phyloP scores from a whole-genome alignment of 2,329 filamentous ascomycete genomes.

The Emergomyces pasteurianus region DNA sequence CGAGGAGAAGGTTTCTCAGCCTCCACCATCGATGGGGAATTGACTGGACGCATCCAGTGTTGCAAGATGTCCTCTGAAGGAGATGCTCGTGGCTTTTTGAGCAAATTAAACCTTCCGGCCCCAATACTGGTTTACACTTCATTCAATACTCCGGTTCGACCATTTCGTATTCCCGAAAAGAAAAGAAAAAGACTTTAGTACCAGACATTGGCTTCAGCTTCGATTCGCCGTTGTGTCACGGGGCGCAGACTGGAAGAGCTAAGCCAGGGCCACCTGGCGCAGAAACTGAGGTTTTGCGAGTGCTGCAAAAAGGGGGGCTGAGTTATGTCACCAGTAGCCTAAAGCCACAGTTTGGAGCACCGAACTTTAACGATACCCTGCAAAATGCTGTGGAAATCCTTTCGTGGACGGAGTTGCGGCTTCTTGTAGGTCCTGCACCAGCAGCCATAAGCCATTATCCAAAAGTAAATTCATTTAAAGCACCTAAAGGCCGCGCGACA shows the following conservation, averaged over 20 bases:
- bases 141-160: background rate
- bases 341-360: background rate
- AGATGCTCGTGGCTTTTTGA: background rate
- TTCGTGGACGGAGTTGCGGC: background rate
- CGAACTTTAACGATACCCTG: background rate
- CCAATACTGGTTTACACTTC: background rate
- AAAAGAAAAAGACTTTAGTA: background rate
- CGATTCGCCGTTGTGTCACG: background rate
- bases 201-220: background rate
- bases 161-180: background rate
- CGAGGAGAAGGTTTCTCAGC: background rate
- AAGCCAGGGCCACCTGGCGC: background rate
- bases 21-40: background rate
- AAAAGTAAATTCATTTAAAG: too few species aligned
- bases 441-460: background rate
- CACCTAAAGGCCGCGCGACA: too few species aligned
- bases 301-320: background rate
- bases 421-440: background rate
- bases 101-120: background rate
- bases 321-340: background rate
- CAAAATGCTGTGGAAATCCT: background rate
- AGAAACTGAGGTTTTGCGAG: background rate
- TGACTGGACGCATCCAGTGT: background rate
- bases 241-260: background rate
- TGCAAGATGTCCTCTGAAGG: background rate